phyloP scores from a whole-genome alignment of 2,329 filamentous ascomycete species.

The Aurifilum marmelostoma region DNA sequence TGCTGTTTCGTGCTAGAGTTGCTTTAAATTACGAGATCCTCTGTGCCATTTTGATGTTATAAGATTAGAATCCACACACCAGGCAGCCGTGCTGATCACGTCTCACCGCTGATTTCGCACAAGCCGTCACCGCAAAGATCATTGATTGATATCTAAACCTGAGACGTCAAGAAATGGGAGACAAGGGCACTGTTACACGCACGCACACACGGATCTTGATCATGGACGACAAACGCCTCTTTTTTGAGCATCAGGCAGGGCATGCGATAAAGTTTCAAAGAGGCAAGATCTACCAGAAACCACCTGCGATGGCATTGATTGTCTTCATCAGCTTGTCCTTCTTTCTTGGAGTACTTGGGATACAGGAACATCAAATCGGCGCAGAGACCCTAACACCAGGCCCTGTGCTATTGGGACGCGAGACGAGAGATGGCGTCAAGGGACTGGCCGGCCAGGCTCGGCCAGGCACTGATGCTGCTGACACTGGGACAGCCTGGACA shows the following conservation, averaged over 20 bases:
- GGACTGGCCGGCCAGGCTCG: too few species aligned
- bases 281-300: neutral
- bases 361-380: neutral
- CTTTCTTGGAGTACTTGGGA: neutral
- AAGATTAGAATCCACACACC: neutral
- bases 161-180: neutral
- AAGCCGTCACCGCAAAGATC: neutral
- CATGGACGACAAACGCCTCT: neutral
- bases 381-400: neutral
- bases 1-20: neutral
- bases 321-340: slow-evolving; percentile 13
- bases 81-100: neutral
- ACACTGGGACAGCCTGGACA: neutral
- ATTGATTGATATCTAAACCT: too few species aligned
- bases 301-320: neutral
- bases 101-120: neutral
- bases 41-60: too few species aligned
- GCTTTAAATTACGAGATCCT: neutral
- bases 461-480: neutral
- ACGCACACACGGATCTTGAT: neutral
- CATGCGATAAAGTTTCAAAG: neutral
- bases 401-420: neutral
- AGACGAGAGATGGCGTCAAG: neutral
- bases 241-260: neutral
- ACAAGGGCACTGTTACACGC: neutral